A percentile compares a stretch with the other conserved stretches of the same genome.
These are phyloP conservation scores for Kodamaea jinghongensis DNA, from an alignment of 805 yeast species.

Conservation along the genomic window DNA sequence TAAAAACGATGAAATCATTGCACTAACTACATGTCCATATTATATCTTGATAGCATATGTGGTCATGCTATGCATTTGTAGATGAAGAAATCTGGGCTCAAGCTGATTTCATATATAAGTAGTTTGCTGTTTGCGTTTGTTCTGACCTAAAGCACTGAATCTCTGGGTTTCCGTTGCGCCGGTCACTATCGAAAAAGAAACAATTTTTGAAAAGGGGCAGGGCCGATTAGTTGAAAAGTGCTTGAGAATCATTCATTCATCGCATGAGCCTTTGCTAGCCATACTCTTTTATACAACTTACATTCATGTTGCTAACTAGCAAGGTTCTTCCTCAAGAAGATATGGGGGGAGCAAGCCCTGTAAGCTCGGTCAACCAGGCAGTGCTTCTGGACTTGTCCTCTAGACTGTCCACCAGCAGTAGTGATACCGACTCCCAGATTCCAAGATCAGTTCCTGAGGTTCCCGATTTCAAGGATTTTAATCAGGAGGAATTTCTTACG, in stretches of 20 bases:
- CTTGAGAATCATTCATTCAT: too few relatives aligned
- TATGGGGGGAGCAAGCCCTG: slow-evolving; percentile 8
- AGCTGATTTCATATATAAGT: too few relatives aligned
- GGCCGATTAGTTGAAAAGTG: too few relatives aligned
- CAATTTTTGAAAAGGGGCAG: slow-evolving; percentile 1
- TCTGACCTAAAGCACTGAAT: background rate
- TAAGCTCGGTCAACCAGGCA: slow-evolving; percentile 6
- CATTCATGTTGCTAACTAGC: slow-evolving; percentile 2
- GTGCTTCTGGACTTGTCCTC: slow-evolving; percentile 9
- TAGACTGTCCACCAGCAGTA: slow-evolving; percentile 9
- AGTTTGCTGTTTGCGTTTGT: background rate
- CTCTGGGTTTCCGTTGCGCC: background rate
- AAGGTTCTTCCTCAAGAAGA: slow-evolving; percentile 3
- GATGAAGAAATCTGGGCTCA: too few relatives aligned
- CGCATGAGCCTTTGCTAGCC: too few relatives aligned
- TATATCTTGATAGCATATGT: too few relatives aligned
- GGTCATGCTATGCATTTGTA: too few relatives aligned
- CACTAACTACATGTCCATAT: too few relatives aligned
- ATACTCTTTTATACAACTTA: background rate
- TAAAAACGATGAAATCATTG: too few relatives aligned
- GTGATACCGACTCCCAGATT: slow-evolving; percentile 3
- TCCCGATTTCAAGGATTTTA: background rate
- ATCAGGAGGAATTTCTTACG: slow-evolving; percentile 17
- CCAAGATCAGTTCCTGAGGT: background rate
- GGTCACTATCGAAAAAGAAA: slow-evolving; percentile 5